These are phyloP conservation scores for Ambrosia artemisiifolia DNA, from an alignment of 129 eudicot species.

Conservation along the genomic window DNA sequence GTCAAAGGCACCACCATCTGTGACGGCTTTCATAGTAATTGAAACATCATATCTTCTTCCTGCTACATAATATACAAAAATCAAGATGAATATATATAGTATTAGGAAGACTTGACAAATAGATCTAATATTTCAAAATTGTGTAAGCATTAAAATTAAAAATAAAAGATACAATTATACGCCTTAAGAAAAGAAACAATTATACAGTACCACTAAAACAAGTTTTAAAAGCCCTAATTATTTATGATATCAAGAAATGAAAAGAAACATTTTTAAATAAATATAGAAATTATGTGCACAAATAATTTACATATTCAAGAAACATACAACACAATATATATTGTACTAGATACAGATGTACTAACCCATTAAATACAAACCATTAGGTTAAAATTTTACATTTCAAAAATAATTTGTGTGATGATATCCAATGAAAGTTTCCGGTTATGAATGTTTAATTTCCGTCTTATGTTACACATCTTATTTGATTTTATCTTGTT, in stretches of 20 bases:
- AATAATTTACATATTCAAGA: background rate
- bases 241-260: background rate
- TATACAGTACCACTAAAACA: too few species aligned
- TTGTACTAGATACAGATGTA: background rate
- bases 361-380: too few species aligned
- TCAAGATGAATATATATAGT: background rate
- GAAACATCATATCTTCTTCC: slow-evolving; percentile 1
- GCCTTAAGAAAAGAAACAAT: too few species aligned
- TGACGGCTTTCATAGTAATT: background rate
- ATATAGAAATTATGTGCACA: background rate
- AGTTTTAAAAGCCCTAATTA: background rate
- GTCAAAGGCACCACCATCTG: background rate
- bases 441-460: too few species aligned
- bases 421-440: too few species aligned
- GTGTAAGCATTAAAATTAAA: too few species aligned
- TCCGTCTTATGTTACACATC: background rate
- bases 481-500: too few species aligned
- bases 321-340: background rate
- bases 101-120: background rate
- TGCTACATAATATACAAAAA: background rate
- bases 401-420: too few species aligned
- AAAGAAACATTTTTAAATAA: background rate
- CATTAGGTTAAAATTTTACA: too few species aligned
- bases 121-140: background rate
- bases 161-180: too few species aligned